These are phyloP conservation scores for Pyrenochaeta sp. DNA, from an alignment of 2,329 filamentous ascomycete genomes.

Conservation along the genomic window DNA sequence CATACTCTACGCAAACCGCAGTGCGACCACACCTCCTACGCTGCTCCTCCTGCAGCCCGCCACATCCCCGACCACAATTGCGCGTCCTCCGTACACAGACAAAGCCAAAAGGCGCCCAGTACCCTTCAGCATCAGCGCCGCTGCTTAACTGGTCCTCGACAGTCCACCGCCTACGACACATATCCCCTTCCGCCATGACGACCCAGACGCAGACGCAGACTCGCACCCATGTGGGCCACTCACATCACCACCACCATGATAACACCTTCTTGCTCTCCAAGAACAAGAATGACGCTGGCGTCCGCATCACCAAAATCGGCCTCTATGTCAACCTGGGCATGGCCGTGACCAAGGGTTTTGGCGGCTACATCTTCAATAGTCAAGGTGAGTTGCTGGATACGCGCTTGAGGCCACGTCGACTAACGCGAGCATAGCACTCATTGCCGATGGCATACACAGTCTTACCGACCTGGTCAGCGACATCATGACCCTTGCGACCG, in stretches of 20 bases:
- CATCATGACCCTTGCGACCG: constrained; percentile 90
- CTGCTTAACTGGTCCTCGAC: constrained; percentile 43
- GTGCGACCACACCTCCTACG: constrained; percentile 26
- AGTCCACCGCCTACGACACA: constrained; percentile 43
- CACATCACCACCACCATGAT: constrained; percentile 76
- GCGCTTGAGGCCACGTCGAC: constrained; percentile 4
- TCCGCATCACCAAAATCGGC: constrained; percentile 90
- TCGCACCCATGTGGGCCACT: constrained; percentile 54
- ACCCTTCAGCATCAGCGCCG: constrained; percentile 13
- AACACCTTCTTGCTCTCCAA: constrained; percentile 81
- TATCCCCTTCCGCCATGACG: constrained; percentile 41
- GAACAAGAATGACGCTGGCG: constrained; percentile 91
- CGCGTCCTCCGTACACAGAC: constrained; percentile 45
- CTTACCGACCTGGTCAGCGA: constrained; percentile 95
- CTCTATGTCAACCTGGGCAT: constrained; percentile 91
- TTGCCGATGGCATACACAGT: constrained; percentile 94
- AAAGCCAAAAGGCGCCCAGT: constrained; percentile 29
- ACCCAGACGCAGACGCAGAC: constrained; percentile 42
- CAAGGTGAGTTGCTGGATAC: constrained; percentile 59
- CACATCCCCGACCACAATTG: constrained; percentile 25
- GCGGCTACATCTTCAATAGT: constrained; percentile 93
- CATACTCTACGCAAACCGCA: constrained; percentile 26
- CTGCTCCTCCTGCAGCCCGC: constrained; percentile 12
- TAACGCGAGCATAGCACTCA: constrained; percentile 66
- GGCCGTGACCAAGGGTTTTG: constrained; percentile 91